phyloP scores from a whole-genome alignment of 2,329 filamentous ascomycete species.

The Penicillium sp. region DNA sequence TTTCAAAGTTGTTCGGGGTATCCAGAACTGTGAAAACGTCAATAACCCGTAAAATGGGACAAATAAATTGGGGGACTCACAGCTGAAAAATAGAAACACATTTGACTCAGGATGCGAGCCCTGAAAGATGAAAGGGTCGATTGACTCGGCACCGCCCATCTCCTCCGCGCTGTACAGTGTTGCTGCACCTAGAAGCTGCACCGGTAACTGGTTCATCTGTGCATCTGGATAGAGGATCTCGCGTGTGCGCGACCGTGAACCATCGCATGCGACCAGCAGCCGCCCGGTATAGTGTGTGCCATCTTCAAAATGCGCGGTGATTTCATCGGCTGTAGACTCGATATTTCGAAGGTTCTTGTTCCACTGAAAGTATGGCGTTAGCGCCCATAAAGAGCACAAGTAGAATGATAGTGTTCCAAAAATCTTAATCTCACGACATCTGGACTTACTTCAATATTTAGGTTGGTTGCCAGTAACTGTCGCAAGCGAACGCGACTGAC shows the following conservation, averaged over 20 bases:
- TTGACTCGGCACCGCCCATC: conserved; percentile 43
- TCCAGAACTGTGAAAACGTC: conserved; percentile 45
- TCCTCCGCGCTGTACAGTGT: conserved; percentile 43
- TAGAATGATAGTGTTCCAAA: not conserved
- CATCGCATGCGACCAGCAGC: conserved; percentile 54
- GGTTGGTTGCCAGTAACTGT: conserved; percentile 45
- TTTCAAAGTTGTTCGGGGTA: conserved; percentile 45
- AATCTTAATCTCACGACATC: no score
- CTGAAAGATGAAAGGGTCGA: conserved; percentile 58
- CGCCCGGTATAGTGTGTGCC: conserved; percentile 43
- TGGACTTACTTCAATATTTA: conserved; percentile 47
- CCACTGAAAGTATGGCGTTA: conserved; percentile 30
- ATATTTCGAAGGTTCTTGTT: conserved; percentile 38
- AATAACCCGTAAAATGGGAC: not conserved
- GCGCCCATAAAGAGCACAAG: not conserved
- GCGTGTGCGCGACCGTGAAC: conserved; percentile 48
- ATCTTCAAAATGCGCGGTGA: conserved; percentile 50
- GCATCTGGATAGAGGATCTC: conserved; percentile 27
- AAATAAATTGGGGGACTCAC: conserved; percentile 30
- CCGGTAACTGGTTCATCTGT: conserved; percentile 45
- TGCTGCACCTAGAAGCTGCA: conserved; percentile 51
- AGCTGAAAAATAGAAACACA: conserved; percentile 54
- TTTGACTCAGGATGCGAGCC: conserved; percentile 53
- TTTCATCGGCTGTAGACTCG: conserved; percentile 33
- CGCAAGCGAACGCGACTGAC: conserved; percentile 51